Percentiles rank a stretch among this genome's conserved stretches.
Evolutionary conservation across 129 eudicot genomes (phyloP).

Genomic region (Lactuca saligna): DNA sequence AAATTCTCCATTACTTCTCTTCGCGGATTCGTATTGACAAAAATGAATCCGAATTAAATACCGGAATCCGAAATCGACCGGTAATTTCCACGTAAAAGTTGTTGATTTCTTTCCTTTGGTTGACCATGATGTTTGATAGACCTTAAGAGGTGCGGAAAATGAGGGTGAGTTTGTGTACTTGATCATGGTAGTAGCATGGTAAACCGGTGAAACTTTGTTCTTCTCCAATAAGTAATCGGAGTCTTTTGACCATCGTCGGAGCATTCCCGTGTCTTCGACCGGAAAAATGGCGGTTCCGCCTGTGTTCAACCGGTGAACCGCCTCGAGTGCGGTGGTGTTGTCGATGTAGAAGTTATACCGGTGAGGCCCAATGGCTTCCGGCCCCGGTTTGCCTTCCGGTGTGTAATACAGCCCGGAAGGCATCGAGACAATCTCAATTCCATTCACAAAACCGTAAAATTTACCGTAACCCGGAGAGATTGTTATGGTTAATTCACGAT

Average conservation of each 20-base stretch:
- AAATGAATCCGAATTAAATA: slow-evolving; percentile 58
- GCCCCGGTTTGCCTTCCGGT: slow-evolving; percentile 41
- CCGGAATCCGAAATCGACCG: slow-evolving; percentile 53
- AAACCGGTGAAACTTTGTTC: slow-evolving; percentile 19
- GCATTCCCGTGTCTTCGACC: slow-evolving; percentile 40
- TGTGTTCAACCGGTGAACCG: slow-evolving; percentile 38
- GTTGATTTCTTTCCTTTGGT: slow-evolving; percentile 19
- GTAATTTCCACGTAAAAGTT: slow-evolving; percentile 41
- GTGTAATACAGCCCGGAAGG: slow-evolving; percentile 48
- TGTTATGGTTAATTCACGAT: slow-evolving; percentile 21
- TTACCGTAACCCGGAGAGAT: slow-evolving; percentile 29
- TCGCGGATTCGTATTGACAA: slow-evolving; percentile 28
- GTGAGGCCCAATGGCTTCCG: slow-evolving; percentile 30
- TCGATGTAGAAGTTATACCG: slow-evolving; percentile 43
- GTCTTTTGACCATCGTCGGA: slow-evolving; percentile 40
- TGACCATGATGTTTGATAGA: slow-evolving; percentile 49
- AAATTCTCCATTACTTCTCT: slow-evolving; percentile 21
- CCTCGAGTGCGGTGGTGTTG: slow-evolving; percentile 48
- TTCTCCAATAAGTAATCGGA: slow-evolving; percentile 37
- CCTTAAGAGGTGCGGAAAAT: slow-evolving; percentile 45
- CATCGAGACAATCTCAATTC: slow-evolving; percentile 55
- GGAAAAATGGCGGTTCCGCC: slow-evolving; percentile 37
- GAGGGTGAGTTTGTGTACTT: slow-evolving; percentile 32
- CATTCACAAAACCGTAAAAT: slow-evolving; percentile 44
- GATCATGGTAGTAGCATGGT: slow-evolving; percentile 37